Conservation (phyloP, 306 rosid genomes). For the Vigna angularis region DNA sequence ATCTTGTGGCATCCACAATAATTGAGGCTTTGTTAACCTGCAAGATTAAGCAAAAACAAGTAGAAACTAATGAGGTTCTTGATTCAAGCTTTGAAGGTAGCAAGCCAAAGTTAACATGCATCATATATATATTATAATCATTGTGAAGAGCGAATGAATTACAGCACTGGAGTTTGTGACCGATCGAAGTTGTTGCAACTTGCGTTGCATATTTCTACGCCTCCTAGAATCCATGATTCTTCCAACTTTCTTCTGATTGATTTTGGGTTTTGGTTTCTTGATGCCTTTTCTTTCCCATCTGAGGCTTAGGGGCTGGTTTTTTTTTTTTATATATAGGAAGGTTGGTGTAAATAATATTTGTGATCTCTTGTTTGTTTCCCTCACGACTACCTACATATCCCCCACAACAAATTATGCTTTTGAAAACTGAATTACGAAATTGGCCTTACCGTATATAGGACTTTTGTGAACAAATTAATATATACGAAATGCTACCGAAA, state of each 20-base stretch:
- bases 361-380: slow-evolving; percentile 48
- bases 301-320: slow-evolving; percentile 5
- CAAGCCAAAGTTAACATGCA: slow-evolving; percentile 1
- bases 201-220: slow-evolving; percentile 52
- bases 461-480: not conserved
- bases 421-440: slow-evolving; percentile 37
- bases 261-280: slow-evolving; percentile 31
- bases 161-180: slow-evolving; percentile 43
- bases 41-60: not conserved
- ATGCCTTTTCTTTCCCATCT: slow-evolving; percentile 11
- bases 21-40: slow-evolving; percentile 79
- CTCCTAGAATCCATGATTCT: slow-evolving; percentile 59
- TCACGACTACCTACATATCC: slow-evolving; percentile 46
- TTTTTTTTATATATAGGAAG: slow-evolving; percentile 31
- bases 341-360: slow-evolving; percentile 41
- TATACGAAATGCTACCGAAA: not conserved
- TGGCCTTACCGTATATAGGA: slow-evolving; percentile 35
- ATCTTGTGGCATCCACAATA: slow-evolving; percentile 77
- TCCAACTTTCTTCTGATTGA: not conserved
- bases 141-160: slow-evolving; percentile 5
- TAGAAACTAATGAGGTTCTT: not conserved
- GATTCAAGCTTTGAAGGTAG: not conserved
- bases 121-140: slow-evolving; percentile 14
- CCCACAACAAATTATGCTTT: slow-evolving; percentile 50
- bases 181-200: slow-evolving; percentile 47